phyloP scores from a whole-genome alignment of 164 flowering plant species.

The Santalum album region DNA sequence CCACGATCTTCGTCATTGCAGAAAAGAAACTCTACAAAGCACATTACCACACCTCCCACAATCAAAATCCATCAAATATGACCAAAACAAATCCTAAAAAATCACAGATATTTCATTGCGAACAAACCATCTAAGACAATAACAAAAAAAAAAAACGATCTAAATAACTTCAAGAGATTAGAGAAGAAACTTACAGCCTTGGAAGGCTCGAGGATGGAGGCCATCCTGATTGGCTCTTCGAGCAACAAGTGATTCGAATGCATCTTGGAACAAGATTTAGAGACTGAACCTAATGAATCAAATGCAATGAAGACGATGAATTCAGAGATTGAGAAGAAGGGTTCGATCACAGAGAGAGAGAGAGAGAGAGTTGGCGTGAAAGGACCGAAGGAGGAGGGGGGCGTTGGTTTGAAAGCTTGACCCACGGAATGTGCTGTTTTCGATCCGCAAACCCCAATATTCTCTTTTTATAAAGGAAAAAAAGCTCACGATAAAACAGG shows the following conservation, averaged over 20 bases:
- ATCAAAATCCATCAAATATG: no score
- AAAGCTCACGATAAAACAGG: no score
- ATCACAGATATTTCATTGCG: background rate
- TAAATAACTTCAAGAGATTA: background rate
- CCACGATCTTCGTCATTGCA: constrained; percentile 88
- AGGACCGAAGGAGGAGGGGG: background rate
- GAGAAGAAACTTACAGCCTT: constrained; percentile 40
- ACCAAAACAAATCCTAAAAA: background rate
- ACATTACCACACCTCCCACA: no score
- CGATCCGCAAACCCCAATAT: no score
- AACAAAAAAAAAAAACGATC: background rate
- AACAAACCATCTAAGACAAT: background rate
- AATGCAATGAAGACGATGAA: background rate
- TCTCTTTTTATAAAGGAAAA: no score
- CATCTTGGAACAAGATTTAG: constrained; percentile 33
- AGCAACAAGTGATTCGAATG: constrained; percentile 74
- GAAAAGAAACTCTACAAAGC: constrained; percentile 18
- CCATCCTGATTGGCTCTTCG: constrained; percentile 97
- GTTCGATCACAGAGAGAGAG: background rate
- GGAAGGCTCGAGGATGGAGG: constrained; percentile 87
- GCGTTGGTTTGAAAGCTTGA: no score
- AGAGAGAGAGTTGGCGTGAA: background rate
- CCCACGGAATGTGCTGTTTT: no score
- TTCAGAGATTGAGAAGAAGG: background rate
- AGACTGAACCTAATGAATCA: background rate